A percentile compares a stretch with the other conserved stretches of the same genome.
Evolutionary conservation across 148 eudicot species (phyloP).

Genomic region (Camellia lanceoleosa): DNA sequence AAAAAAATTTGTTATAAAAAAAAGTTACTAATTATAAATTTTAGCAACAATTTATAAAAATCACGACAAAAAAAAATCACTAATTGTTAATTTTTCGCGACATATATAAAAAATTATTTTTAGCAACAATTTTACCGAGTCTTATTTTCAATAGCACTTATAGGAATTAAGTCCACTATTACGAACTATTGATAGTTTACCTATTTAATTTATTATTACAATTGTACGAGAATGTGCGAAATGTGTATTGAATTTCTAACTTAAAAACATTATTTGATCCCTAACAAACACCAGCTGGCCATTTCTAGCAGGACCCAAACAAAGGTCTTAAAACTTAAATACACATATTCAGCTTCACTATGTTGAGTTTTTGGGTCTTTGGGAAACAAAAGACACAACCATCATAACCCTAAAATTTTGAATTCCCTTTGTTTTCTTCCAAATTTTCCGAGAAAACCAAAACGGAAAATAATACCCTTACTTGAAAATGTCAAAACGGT

Average conservation of each 20-base stretch:
- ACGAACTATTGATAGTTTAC: too few species aligned
- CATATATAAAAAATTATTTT: background rate
- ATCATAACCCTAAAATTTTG: background rate
- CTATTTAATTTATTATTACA: too few species aligned
- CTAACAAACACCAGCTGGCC: too few species aligned
- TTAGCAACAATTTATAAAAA: background rate
- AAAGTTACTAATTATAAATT: background rate
- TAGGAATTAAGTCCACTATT: too few species aligned
- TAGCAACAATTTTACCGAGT: too few species aligned
- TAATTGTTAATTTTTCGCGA: background rate
- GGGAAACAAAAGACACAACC: background rate
- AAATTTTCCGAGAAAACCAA: background rate
- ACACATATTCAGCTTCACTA: background rate
- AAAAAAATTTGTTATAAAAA: too few species aligned
- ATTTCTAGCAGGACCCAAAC: background rate
- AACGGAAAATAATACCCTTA: slow-evolving; percentile 10
- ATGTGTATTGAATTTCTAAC: too few species aligned
- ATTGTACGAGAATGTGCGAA: too few species aligned
- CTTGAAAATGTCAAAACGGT: slow-evolving; percentile 76
- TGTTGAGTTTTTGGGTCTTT: background rate
- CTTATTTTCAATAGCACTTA: too few species aligned
- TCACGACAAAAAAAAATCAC: too few species aligned
- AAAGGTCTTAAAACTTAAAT: background rate
- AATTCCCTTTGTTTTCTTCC: background rate
- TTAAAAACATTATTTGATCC: too few species aligned